These are phyloP conservation scores for Talinum fruticosum DNA, from an alignment of 148 eudicot genomes.

Conservation along the genomic window DNA sequence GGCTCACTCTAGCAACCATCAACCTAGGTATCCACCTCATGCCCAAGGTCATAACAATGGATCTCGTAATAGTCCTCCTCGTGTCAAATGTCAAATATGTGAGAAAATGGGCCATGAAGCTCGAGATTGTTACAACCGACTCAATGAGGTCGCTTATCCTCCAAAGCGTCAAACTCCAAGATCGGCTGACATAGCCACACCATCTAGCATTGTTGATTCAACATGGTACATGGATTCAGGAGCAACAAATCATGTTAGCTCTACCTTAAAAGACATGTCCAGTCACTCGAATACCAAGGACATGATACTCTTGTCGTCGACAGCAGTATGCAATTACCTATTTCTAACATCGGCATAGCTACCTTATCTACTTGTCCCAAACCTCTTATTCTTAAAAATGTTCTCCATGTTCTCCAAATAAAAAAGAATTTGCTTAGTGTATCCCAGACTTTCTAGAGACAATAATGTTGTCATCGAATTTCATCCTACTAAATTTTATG, in stretches of 20 bases:
- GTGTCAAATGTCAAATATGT: slow-evolving; percentile 1
- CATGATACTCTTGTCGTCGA: slow-evolving; percentile 10
- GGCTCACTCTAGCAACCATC: not conserved
- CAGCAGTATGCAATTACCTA: slow-evolving; percentile 3
- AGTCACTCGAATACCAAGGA: not conserved
- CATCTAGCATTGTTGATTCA: not conserved
- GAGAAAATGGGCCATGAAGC: not conserved
- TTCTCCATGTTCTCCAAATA: slow-evolving; percentile 2
- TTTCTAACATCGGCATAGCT: slow-evolving; percentile 12
- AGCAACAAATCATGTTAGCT: not conserved
- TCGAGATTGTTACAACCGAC: not conserved
- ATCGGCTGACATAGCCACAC: not conserved
- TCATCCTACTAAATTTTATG: slow-evolving; percentile 1
- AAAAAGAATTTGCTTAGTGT: slow-evolving; percentile 13
- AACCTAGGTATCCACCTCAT: not conserved
- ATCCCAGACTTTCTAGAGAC: not conserved
- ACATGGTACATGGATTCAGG: slow-evolving; percentile 16
- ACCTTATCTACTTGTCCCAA: not conserved
- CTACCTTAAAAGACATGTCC: not conserved
- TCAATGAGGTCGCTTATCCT: not conserved
- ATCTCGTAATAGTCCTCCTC: not conserved
- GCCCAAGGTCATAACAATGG: not conserved
- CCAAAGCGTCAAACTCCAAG: not conserved
- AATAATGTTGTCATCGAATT: slow-evolving; percentile 15
- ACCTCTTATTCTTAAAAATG: not conserved